Conservation (phyloP, 2,329 filamentous ascomycete genomes). For the Alternaria alternata region DNA sequence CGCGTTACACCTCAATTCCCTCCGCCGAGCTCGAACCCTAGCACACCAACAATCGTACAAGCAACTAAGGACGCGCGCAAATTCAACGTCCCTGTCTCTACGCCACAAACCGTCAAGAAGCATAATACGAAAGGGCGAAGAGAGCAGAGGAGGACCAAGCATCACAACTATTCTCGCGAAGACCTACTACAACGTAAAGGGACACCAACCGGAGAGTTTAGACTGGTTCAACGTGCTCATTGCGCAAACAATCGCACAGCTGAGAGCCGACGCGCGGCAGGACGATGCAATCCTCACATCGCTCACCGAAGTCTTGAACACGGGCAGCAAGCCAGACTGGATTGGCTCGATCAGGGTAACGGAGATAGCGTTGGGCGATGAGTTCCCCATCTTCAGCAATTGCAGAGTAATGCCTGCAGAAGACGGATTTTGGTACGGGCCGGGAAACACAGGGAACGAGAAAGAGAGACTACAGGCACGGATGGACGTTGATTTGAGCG, state of each 20-base stretch:
- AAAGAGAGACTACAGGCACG: constrained; percentile 86
- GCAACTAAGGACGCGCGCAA: constrained; percentile 44
- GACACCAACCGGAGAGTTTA: constrained; percentile 93
- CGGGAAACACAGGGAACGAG: constrained; percentile 60
- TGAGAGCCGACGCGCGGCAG: constrained; percentile 88
- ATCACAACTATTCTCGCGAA: constrained; percentile 95
- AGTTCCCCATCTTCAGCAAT: constrained; percentile 99
- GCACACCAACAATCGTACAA: constrained; percentile 63
- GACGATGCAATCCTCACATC: constrained; percentile 89
- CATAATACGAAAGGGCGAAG: constrained; percentile 56
- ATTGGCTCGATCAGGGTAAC: constrained; percentile 93
- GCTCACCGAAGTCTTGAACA: constrained; percentile 85
- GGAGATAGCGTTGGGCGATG: constrained; percentile 91
- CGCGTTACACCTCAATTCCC: constrained; percentile 76
- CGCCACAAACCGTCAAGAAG: constrained; percentile 50
- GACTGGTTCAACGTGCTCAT: constrained; percentile 99
- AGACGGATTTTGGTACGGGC: constrained; percentile 65
- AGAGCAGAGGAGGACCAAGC: constrained; percentile 69
- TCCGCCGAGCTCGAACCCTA: constrained; percentile 75
- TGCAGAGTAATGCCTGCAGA: constrained; percentile 94
- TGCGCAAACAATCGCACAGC: constrained; percentile 95
- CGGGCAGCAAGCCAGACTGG: constrained; percentile 86
- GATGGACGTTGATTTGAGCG: constrained; percentile 96
- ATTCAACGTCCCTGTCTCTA: constrained; percentile 40
- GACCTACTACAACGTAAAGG: constrained; percentile 96